Evolutionary conservation across 208 protist genomes (phyloP).

Genomic region (Phytomonas sp.): DNA sequence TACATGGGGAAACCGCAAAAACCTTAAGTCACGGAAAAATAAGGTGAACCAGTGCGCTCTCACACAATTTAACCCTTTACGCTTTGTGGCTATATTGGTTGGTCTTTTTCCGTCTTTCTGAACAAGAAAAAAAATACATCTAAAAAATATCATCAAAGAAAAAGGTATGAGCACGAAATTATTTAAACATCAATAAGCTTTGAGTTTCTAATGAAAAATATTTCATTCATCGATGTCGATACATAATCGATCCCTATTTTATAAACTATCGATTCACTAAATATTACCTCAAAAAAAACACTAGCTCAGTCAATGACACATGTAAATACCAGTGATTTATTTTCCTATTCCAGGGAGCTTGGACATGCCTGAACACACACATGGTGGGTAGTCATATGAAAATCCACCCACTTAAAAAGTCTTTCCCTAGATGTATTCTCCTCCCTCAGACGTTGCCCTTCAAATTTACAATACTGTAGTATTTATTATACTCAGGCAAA

Average conservation of each 20-base stretch:
- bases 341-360: too few relatives aligned
- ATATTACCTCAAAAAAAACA: neutral
- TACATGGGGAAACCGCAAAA: neutral
- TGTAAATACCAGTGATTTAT: neutral
- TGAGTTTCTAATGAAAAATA: neutral
- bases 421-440: neutral
- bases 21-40: neutral
- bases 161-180: neutral
- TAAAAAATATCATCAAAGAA: conserved; percentile 5
- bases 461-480: neutral
- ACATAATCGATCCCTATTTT: neutral
- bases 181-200: neutral
- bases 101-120: neutral
- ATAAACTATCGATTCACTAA: neutral
- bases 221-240: neutral
- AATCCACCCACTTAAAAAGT: neutral
- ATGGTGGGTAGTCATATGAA: neutral
- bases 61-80: neutral
- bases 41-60: neutral
- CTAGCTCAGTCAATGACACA: neutral
- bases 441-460: neutral
- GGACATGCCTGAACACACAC: neutral
- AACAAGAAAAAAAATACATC: conserved; percentile 6
- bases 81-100: neutral
- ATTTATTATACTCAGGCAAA: neutral